Percentiles rank a stretch among this genome's conserved stretches.
Conservation (phyloP, 495 filamentous ascomycete genomes). For the Opeltia flavorubescens region DNA sequence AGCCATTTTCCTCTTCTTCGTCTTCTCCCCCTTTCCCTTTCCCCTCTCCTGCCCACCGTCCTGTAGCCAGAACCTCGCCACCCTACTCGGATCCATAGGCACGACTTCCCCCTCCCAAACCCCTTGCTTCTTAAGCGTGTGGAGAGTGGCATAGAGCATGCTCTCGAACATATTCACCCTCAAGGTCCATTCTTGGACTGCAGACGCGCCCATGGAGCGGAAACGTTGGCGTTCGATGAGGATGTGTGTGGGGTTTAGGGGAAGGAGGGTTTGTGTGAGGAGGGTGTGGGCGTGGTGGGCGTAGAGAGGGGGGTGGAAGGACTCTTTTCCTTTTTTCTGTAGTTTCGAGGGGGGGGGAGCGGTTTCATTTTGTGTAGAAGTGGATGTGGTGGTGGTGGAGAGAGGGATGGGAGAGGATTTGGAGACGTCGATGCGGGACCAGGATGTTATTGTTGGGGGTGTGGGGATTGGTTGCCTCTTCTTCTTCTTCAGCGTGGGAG, state of each 20-base stretch:
- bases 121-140: constrained; percentile 34
- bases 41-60: constrained; percentile 5
- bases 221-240: constrained; percentile 87
- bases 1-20: constrained; percentile 52
- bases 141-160: constrained; percentile 71
- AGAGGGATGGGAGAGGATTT: not conserved
- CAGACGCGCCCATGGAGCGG: constrained; percentile 46
- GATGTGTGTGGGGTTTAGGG: constrained; percentile 48
- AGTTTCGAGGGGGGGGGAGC: not conserved
- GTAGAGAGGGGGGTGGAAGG: constrained; percentile 44
- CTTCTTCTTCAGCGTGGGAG: not conserved
- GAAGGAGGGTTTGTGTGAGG: constrained; percentile 37
- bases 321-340: constrained; percentile 17
- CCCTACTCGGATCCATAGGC: constrained; percentile 27
- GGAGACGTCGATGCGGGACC: constrained; percentile 13
- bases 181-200: constrained; percentile 79
- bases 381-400: not conserved
- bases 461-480: not conserved
- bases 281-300: constrained; percentile 49
- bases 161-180: constrained; percentile 81
- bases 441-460: constrained; percentile 7
- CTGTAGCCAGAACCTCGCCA: constrained; percentile 27
- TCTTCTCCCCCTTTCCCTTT: constrained; percentile 9
- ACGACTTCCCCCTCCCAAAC: constrained; percentile 18
- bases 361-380: not conserved